Conservation (phyloP, 805 yeast genomes). For the Candida maris region DNA sequence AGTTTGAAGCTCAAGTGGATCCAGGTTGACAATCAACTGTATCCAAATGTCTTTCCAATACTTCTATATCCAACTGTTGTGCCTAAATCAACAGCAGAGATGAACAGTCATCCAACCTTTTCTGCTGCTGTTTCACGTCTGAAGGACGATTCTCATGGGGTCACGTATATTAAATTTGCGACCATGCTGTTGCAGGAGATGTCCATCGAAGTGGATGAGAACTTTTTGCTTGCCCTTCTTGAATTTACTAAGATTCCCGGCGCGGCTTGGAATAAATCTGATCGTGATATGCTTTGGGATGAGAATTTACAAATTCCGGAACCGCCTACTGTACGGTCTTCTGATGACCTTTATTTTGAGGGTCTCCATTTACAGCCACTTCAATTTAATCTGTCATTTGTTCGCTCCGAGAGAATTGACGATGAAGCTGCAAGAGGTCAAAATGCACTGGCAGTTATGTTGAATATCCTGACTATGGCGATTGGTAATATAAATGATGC, state of each 20-base stretch:
- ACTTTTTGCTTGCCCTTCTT: slow-evolving; percentile 74
- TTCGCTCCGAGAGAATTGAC: slow-evolving; percentile 76
- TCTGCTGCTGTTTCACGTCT: slow-evolving; percentile 81
- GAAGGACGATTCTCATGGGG: slow-evolving; percentile 89
- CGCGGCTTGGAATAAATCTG: slow-evolving; percentile 60
- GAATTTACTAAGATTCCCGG: slow-evolving; percentile 82
- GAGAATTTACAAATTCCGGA: slow-evolving; percentile 64
- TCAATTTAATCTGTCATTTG: slow-evolving; percentile 83
- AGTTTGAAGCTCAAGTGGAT: slow-evolving; percentile 88
- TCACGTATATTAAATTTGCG: slow-evolving; percentile 84
- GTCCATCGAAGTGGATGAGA: slow-evolving; percentile 92
- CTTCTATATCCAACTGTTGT: slow-evolving; percentile 85
- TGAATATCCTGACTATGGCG: slow-evolving; percentile 91
- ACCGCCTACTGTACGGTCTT: slow-evolving; percentile 51
- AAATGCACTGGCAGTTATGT: slow-evolving; percentile 67
- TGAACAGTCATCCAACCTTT: slow-evolving; percentile 85
- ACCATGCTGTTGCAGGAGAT: slow-evolving; percentile 86
- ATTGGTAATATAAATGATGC: slow-evolving; percentile 97
- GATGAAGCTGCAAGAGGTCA: slow-evolving; percentile 56
- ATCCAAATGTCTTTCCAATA: slow-evolving; percentile 85
- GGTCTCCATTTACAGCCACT: slow-evolving; percentile 90
- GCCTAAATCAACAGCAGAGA: slow-evolving; percentile 78
- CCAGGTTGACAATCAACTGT: slow-evolving; percentile 88
- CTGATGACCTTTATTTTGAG: slow-evolving; percentile 83
- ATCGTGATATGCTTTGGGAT: slow-evolving; percentile 50